Evolutionary conservation across 129 eudicot species (phyloP), one percentile per base, ranked within the genome.

Genomic region (Chrysanthemum lavandulifolium): DNA sequence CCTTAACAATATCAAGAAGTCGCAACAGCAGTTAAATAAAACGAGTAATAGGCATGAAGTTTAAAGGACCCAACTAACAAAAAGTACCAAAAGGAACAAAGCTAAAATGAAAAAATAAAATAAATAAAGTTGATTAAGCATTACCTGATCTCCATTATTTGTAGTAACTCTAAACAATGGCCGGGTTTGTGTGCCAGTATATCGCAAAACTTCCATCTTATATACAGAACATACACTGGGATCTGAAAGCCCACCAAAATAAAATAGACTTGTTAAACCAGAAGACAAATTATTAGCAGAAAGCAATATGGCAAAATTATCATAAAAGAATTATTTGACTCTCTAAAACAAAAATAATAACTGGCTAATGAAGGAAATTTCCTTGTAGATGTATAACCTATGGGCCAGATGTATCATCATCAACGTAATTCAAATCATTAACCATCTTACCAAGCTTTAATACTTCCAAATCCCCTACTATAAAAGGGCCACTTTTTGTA

Each of bases 191-290:
- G 84, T 53, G 73, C 69, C 88, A 73, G 80, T 69, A 82, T 88
- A 90, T 91, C 92, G 73, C 61, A 86, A 79, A 19, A 91, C 97
- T 80, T 91, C 92, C 97, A 91, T 91, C 86, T 78, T 88, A 78
- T 88, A 91, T 56, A 68, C 68, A 61, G 81, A 58, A 68, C 61
- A 57, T 65, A 82, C 67, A 76, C 85, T 82, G 62, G 89, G 86
- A 84, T 91, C 97, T 91, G 84, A 64, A 69, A 9, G 71, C 63
- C 69, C 48, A 65, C 29, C 51, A 66, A 50, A 29, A 47, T 25
- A 69, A 67, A 51, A 27, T 8, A 47, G 33, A 64, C 15, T 40
- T 6, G 13, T 40, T 70, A 62, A 70, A 71, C 53, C 14, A 70
- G 10, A 66, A 55, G 40, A n/a, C 15, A 48, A 29, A 67, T 25